Evolutionary conservation across 805 yeast genomes (phyloP).

Genomic region (Cyberlindnera meyerae): DNA sequence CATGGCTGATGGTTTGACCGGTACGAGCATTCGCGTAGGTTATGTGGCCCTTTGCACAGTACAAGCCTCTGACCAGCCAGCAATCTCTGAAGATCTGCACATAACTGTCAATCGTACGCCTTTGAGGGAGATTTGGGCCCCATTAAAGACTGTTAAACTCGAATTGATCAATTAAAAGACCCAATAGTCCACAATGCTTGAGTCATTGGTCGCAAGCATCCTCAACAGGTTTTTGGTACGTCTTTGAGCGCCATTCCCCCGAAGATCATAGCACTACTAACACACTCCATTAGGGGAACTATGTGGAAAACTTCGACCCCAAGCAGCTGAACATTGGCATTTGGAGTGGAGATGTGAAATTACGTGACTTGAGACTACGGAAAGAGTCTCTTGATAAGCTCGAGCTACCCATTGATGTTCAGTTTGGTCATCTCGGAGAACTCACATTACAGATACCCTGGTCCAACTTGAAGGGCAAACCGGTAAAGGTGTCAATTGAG

Average conservation of each 20-base stretch:
- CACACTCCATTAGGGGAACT: slow-evolving; percentile 43
- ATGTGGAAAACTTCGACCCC: slow-evolving; percentile 94
- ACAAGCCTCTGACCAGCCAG: too few relatives aligned
- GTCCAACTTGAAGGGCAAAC: slow-evolving; percentile 89
- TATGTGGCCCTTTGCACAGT: too few relatives aligned
- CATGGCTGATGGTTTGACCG: too few relatives aligned
- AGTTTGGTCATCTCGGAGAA: slow-evolving; percentile 86
- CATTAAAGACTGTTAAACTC: too few relatives aligned
- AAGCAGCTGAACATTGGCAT: slow-evolving; percentile 92
- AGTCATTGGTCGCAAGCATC: slow-evolving; percentile 58
- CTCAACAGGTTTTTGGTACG: slow-evolving; percentile 49
- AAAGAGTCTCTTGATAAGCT: slow-evolving; percentile 86
- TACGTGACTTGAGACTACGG: slow-evolving; percentile 70
- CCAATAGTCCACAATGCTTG: slow-evolving; percentile 42
- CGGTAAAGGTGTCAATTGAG: slow-evolving; percentile 82
- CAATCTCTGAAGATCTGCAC: background rate
- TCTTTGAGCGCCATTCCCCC: too few relatives aligned
- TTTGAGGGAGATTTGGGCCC: too few relatives aligned
- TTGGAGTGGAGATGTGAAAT: slow-evolving; percentile 95
- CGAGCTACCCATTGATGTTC: slow-evolving; percentile 80
- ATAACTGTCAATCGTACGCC: too few relatives aligned
- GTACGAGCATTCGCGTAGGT: too few relatives aligned
- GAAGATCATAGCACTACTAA: too few relatives aligned
- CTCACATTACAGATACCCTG: slow-evolving; percentile 91
- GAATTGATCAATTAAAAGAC: too few relatives aligned